Conservation (phyloP, 768 basidiomycete genomes). For the Psilocybe sp. region DNA sequence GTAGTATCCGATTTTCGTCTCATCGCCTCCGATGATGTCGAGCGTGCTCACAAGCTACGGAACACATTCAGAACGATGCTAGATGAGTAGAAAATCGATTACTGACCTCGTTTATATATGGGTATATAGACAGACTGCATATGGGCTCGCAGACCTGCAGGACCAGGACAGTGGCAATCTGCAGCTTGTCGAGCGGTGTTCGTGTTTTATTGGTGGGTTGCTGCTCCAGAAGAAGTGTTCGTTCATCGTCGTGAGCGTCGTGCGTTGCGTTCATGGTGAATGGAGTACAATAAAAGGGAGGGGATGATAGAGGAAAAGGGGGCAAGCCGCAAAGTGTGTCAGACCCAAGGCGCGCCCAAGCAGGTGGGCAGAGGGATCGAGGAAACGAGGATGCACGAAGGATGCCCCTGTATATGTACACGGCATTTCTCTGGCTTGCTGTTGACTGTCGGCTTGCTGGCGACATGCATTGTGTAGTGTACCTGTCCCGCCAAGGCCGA, state of each 20-base stretch:
- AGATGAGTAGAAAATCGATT: background rate
- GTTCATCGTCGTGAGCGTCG: constrained; percentile 13
- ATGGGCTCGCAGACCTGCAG: constrained; percentile 45
- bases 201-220: constrained; percentile 7
- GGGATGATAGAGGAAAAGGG: background rate
- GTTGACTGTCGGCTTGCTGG: no score
- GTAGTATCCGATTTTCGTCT: constrained; percentile 64
- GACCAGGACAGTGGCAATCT: constrained; percentile 39
- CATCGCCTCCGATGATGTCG: constrained; percentile 61
- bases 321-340: background rate
- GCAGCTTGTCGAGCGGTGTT: constrained; percentile 40
- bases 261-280: constrained; percentile 10
- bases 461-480: no score
- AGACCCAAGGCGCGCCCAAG: no score
- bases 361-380: no score
- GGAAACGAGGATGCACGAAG: no score
- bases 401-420: no score
- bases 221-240: constrained; percentile 15
- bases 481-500: no score
- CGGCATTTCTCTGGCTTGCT: no score
- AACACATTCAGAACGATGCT: background rate
- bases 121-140: constrained; percentile 46
- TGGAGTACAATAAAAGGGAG: background rate
- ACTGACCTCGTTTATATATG: constrained; percentile 49
- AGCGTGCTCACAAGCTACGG: constrained; percentile 58